Base-by-base conservation (phyloP, 768 basidiomycete species). In the Leccinum imitatum region DNA sequence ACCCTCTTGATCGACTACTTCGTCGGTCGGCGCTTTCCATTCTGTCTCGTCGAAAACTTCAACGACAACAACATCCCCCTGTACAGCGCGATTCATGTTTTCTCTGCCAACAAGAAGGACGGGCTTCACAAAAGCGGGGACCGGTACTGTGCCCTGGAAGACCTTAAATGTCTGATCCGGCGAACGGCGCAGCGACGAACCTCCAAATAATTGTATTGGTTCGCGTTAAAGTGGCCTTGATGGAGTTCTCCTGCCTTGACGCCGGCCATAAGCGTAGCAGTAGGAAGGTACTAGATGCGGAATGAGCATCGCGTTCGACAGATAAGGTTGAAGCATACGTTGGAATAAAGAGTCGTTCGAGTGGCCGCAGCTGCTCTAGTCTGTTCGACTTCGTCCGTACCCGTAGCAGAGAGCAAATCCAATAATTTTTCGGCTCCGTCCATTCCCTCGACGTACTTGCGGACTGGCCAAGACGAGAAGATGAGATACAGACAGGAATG, bases 171-270 rank as follows among this genome's bases (percentile, higher is more conserved):
- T 13, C 10, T 6, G 47, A 23, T 23, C 15, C 33, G 17, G 21
- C 0, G 11, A 25, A 23, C 0, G 13, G 10, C 5, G 15, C 46
- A 56, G 35, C 5, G 35, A 70, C 80, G 55, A 48, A 88, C 92
- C 82, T 98, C 96, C 14, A 98, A 80, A 67, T 95, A 98, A 72
- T 99, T 98, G 75, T 95, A 99, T 64, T 87, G 87, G 66, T 92
- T 97, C 3, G 95, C 93, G 68, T 91, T 94, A 77, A 96, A 99
- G 70, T 95, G 88, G 0, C 97, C 97, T 76, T 98, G 93, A 68
- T 93, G 85, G 4, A 95, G 82, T 46, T 87, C 78, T 2, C 92
- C 93, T 4, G 85, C 83, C 72, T 95, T 95, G 58, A 98, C 80
- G 1, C 94, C 95, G 10, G 94, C 91, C 41, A 85, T 69, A 9